phyloP scores from a whole-genome alignment of 75 land plant species.

The Cupressus sempervirens region DNA sequence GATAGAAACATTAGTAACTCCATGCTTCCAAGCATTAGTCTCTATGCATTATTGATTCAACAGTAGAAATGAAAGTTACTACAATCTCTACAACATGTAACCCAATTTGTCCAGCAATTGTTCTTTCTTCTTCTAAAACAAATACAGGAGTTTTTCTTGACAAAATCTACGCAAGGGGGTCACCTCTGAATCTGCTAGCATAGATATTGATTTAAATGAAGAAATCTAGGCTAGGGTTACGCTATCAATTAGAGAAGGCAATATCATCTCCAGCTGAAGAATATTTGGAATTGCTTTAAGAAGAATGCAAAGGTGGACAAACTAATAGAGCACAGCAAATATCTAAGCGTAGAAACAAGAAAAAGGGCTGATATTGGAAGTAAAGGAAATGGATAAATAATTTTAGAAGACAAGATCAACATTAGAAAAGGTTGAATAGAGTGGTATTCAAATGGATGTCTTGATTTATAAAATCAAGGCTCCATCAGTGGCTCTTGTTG shows the following conservation, averaged over 20 bases:
- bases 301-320: background rate
- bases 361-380: background rate
- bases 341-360: background rate
- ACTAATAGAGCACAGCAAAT: background rate
- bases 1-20: background rate
- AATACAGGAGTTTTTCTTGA: background rate
- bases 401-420: no score
- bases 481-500: no score
- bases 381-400: background rate
- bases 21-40: background rate
- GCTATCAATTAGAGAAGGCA: background rate
- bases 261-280: background rate
- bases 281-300: background rate
- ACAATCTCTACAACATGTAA: background rate
- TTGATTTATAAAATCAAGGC: no score
- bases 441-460: no score
- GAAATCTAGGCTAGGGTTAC: background rate
- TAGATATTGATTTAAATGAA: background rate
- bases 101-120: background rate
- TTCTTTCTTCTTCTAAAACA: background rate
- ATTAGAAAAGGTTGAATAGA: no score
- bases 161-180: background rate
- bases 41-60: no score
- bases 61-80: background rate
- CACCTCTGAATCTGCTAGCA: conserved; percentile 1